phyloP scores from a whole-genome alignment of 2,329 filamentous ascomycete species.

The Beauveria pseudobassiana region DNA sequence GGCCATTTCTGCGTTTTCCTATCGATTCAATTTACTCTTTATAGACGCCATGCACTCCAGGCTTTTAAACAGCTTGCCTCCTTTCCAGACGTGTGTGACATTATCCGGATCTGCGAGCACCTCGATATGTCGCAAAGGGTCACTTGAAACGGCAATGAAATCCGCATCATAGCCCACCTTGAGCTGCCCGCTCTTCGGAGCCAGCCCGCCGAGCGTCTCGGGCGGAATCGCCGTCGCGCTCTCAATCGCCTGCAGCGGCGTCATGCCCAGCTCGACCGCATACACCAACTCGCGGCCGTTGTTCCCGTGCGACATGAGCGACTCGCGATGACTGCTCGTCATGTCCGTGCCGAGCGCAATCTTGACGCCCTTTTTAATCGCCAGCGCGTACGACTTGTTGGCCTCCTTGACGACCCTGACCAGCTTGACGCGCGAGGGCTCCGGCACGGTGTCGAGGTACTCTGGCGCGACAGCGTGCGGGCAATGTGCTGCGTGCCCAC shows the following conservation, averaged over 20 bases:
- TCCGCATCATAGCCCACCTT: constrained; percentile 40
- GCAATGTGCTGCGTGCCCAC: constrained; percentile 38
- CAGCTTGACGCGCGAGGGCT: constrained; percentile 29
- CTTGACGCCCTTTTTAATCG: constrained; percentile 34
- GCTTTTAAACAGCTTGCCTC: constrained; percentile 33
- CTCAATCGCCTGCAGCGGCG: constrained; percentile 40
- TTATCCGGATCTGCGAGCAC: constrained; percentile 31
- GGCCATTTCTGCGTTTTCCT: not conserved
- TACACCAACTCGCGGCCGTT: constrained; percentile 38
- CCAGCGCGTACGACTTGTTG: constrained; percentile 31
- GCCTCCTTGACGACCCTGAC: constrained; percentile 28
- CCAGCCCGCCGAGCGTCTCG: constrained; percentile 36
- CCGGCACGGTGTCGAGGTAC: constrained; percentile 23
- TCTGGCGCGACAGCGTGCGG: constrained; percentile 27
- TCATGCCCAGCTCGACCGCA: constrained; percentile 40
- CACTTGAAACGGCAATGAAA: constrained; percentile 35
- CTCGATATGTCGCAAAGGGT: constrained; percentile 36
- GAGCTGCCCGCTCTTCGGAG: constrained; percentile 36
- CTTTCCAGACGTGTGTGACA: constrained; percentile 40
- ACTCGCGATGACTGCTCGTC: constrained; percentile 25
- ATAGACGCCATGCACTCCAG: not conserved
- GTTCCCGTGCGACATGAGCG: constrained; percentile 28
- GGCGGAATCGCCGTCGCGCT: constrained; percentile 39
- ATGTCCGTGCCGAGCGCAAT: constrained; percentile 42
- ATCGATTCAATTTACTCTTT: not conserved